Conservation (phyloP, 768 basidiomycete genomes). For the Mycena capillaripes region DNA sequence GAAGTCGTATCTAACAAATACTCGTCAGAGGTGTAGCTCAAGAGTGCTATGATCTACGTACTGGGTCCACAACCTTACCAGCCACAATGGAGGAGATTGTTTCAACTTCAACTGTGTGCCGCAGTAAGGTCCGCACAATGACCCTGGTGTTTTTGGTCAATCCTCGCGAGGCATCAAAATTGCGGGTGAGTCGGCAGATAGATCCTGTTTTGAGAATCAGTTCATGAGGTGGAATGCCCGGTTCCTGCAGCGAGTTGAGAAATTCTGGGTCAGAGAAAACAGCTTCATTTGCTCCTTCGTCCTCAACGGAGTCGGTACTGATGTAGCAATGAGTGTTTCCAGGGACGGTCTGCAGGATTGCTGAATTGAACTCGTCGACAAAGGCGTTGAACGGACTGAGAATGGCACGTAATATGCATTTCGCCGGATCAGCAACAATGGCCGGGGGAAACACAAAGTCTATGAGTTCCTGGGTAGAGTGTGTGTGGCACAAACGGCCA, state of each 20-base stretch:
- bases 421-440: neutral
- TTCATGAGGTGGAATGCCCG: neutral
- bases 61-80: too few relatives aligned
- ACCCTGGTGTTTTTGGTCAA: neutral
- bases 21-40: neutral
- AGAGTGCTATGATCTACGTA: neutral
- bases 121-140: neutral
- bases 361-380: conserved; percentile 6
- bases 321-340: neutral
- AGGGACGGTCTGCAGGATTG: neutral
- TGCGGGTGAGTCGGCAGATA: neutral
- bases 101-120: too few relatives aligned
- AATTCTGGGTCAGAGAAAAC: conserved; percentile 2
- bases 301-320: neutral
- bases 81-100: too few relatives aligned
- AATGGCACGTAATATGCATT: neutral
- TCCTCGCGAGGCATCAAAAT: neutral
- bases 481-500: neutral
- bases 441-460: neutral
- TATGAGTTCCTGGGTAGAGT: neutral
- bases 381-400: neutral
- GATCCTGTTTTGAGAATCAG: neutral
- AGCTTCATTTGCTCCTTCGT: neutral
- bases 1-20: neutral
- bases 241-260: conserved; percentile 4